These are phyloP conservation scores for Colletotrichum spaethianum DNA, from an alignment of 2,329 filamentous ascomycete species.

Conservation along the genomic window DNA sequence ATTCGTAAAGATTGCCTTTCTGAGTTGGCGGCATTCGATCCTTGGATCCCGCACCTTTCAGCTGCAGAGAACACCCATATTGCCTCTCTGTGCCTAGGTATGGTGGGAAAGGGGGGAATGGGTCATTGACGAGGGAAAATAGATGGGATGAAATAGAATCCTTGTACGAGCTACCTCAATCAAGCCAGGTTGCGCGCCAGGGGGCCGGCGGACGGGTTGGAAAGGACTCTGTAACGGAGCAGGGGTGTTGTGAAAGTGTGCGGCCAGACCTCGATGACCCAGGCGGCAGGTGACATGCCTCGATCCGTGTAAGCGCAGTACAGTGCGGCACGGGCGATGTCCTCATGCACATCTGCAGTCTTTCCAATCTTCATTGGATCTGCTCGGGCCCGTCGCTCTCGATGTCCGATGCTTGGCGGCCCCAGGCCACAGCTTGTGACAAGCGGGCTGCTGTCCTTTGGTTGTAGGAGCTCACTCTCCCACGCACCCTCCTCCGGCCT, in stretches of 20 bases:
- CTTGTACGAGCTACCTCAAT: constrained; percentile 12
- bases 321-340: background rate
- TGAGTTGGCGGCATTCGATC: constrained; percentile 26
- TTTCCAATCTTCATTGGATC: background rate
- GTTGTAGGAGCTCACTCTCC: background rate
- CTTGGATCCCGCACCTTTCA: background rate
- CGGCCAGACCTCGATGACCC: constrained; percentile 8
- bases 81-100: constrained; percentile 7
- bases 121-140: constrained; percentile 4
- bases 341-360: background rate
- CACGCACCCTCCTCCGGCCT: background rate
- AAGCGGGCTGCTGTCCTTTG: constrained; percentile 8
- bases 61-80: constrained; percentile 12
- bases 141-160: constrained; percentile 28
- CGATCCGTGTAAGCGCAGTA: background rate
- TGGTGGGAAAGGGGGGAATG: constrained; percentile 18
- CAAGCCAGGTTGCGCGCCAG: constrained; percentile 5
- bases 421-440: background rate
- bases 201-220: constrained; percentile 2
- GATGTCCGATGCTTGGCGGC: background rate
- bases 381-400: background rate
- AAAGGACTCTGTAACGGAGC: background rate
- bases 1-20: constrained; percentile 40
- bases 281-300: constrained; percentile 23
- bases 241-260: background rate